These are phyloP conservation scores for Wickerhamiella siamensis DNA, from an alignment of 805 yeast species.

Conservation along the genomic window DNA sequence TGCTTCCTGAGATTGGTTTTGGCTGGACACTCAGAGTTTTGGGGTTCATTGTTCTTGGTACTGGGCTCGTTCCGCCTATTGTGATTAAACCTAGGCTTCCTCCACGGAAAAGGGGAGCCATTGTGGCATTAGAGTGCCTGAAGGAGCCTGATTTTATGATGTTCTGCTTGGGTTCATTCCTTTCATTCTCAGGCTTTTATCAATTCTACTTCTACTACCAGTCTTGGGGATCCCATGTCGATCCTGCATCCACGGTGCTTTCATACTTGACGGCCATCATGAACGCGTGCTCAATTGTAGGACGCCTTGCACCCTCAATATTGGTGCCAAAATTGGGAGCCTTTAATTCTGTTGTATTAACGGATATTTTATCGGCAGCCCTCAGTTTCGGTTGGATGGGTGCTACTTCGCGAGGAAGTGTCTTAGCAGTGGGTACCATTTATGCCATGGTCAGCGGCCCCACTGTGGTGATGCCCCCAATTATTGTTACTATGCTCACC, in stretches of 20 bases:
- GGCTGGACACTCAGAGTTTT: conserved; percentile 39
- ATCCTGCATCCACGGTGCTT: conserved; percentile 14
- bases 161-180: conserved; percentile 16
- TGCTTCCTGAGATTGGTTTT: conserved; percentile 34
- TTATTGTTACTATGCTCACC: conserved; percentile 19
- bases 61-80: conserved; percentile 17
- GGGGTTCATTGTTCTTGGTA: conserved; percentile 30
- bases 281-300: conserved; percentile 31
- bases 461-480: conserved; percentile 19
- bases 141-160: conserved; percentile 18
- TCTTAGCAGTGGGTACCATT: conserved; percentile 19
- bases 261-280: conserved; percentile 24
- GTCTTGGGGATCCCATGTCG: conserved; percentile 19
- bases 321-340: conserved; percentile 28
- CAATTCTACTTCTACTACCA: conserved; percentile 25
- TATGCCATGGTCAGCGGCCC: conserved; percentile 23
- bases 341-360: neutral
- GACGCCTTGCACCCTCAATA: conserved; percentile 36
- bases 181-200: conserved; percentile 23
- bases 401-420: conserved; percentile 16
- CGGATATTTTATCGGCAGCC: conserved; percentile 17
- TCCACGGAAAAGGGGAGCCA: conserved; percentile 19
- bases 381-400: conserved; percentile 25
- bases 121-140: conserved; percentile 19
- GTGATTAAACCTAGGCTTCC: conserved; percentile 21